Conservation (phyloP, 768 basidiomycete genomes). For the Mycena galopus region DNA sequence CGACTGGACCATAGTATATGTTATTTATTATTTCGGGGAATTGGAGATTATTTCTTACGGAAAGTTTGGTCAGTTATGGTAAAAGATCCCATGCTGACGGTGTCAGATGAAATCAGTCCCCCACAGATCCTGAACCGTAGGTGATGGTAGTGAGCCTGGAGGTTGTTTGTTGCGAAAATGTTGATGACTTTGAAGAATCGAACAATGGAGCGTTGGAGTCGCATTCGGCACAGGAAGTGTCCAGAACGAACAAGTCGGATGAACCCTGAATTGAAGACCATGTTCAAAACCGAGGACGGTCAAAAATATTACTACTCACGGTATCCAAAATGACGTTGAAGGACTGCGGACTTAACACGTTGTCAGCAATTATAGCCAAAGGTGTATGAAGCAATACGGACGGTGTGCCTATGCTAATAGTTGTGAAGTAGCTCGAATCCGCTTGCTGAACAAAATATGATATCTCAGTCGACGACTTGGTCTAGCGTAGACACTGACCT, state of each 20-base stretch:
- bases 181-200: constrained; percentile 57
- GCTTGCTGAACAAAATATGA: constrained; percentile 49
- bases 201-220: constrained; percentile 58
- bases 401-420: constrained; percentile 72
- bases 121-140: constrained; percentile 71
- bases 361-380: neutral
- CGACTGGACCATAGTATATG: constrained; percentile 55
- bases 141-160: constrained; percentile 38
- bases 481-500: constrained; percentile 13
- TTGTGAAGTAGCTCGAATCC: constrained; percentile 71
- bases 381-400: constrained; percentile 52
- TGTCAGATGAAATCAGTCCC: constrained; percentile 70
- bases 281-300: constrained; percentile 87
- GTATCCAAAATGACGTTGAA: constrained; percentile 92
- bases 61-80: constrained; percentile 67
- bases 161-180: constrained; percentile 45
- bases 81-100: constrained; percentile 76
- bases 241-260: constrained; percentile 90
- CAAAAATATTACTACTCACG: no score
- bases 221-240: constrained; percentile 62
- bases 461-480: no score
- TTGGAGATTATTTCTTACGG: constrained; percentile 50
- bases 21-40: constrained; percentile 24
- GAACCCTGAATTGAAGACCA: constrained; percentile 67
- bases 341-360: constrained; percentile 63